phyloP scores from a whole-genome alignment of 1,139 yeast species.

The Kluyveromyces marxianus region DNA sequence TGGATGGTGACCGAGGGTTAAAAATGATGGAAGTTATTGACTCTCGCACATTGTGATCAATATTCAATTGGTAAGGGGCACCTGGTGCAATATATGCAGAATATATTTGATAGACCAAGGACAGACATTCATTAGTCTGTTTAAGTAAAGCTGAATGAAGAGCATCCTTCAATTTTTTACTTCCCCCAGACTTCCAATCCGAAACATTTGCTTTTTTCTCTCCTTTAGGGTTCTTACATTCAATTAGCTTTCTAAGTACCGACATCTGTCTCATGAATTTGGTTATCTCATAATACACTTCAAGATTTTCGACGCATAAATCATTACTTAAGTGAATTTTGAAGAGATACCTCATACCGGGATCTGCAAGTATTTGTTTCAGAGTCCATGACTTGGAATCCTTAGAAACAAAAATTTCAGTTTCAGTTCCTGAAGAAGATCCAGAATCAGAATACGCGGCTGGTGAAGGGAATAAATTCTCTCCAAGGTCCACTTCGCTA shows the following conservation, averaged over 20 bases:
- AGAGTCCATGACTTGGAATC: slow-evolving; percentile 24
- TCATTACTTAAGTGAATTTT: slow-evolving; percentile 54
- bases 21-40: slow-evolving; percentile 42
- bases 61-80: slow-evolving; percentile 66
- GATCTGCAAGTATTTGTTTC: slow-evolving; percentile 54
- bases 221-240: slow-evolving; percentile 18
- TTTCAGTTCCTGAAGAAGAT: neutral
- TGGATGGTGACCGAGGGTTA: slow-evolving; percentile 31
- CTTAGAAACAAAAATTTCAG: slow-evolving; percentile 4
- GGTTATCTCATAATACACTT: slow-evolving; percentile 55
- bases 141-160: slow-evolving; percentile 36
- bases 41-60: slow-evolving; percentile 50
- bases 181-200: slow-evolving; percentile 13
- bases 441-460: neutral
- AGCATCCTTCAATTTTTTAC: slow-evolving; percentile 15
- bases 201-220: slow-evolving; percentile 8
- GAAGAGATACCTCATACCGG: slow-evolving; percentile 69
- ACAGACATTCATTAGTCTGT: slow-evolving; percentile 44
- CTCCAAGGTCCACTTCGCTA: neutral
- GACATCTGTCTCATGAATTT: slow-evolving; percentile 36
- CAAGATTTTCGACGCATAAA: slow-evolving; percentile 68
- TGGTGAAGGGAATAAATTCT: neutral
- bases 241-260: slow-evolving; percentile 30
- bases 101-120: slow-evolving; percentile 55
- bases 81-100: slow-evolving; percentile 61